Conservation (phyloP, 148 eudicot genomes). For the Diospyros kaki region DNA sequence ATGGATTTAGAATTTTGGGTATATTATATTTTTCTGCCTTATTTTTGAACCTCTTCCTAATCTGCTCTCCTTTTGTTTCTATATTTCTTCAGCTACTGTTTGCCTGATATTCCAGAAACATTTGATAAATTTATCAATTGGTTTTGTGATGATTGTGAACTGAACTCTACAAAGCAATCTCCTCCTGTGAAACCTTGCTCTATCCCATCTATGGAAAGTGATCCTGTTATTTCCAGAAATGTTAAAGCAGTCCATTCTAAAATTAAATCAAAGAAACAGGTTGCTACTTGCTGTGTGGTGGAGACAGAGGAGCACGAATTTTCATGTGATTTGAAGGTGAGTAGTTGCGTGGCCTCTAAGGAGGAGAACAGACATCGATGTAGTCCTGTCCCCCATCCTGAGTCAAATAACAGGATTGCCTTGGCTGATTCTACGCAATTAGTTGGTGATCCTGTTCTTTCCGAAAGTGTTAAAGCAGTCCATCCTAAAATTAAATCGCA, state of each 20-base stretch:
- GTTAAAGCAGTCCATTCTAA: not conserved
- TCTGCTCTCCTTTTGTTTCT: not conserved
- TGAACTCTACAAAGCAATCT: slow-evolving; percentile 8
- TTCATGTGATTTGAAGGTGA: not conserved
- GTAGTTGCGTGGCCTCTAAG: not conserved
- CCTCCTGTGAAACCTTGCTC: slow-evolving; percentile 3
- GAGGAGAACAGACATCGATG: slow-evolving; percentile 5
- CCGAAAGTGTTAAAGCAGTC: not conserved
- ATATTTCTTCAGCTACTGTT: slow-evolving; percentile 47
- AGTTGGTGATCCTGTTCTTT: not conserved
- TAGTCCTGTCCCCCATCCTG: not conserved
- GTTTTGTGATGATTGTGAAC: slow-evolving; percentile 49
- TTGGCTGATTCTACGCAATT: not conserved
- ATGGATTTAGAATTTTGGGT: too few species aligned
- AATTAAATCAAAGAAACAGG: slow-evolving; percentile 10
- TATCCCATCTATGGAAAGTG: slow-evolving; percentile 8
- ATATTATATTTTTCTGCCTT: not conserved
- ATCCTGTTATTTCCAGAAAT: not conserved
- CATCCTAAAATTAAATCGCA: slow-evolving; percentile 5
- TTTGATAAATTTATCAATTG: slow-evolving; percentile 48
- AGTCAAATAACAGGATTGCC: not conserved
- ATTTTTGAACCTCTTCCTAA: not conserved
- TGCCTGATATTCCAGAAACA: slow-evolving; percentile 32
- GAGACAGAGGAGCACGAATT: slow-evolving; percentile 2
- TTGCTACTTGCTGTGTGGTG: not conserved